These are phyloP conservation scores for Prototheca wickerhamii DNA, from an alignment of 163 green algal genomes.

Conservation along the genomic window DNA sequence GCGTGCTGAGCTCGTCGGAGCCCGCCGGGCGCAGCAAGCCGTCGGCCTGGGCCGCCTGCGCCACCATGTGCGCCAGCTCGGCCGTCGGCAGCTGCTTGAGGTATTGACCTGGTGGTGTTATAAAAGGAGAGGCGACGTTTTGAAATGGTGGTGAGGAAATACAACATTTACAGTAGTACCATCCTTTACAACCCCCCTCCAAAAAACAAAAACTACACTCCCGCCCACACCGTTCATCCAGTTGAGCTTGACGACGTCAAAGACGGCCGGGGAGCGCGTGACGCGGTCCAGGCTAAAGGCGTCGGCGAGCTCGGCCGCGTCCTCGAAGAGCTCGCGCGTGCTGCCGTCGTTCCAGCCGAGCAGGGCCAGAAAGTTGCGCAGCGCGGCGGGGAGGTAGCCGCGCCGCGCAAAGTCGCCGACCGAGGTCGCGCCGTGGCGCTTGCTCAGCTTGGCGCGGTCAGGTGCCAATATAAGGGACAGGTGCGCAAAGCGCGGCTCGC, in stretches of 20 bases:
- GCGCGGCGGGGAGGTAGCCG: slow-evolving; percentile 83
- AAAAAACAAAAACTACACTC: background rate
- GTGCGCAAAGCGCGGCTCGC: slow-evolving; percentile 80
- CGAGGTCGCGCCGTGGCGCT: slow-evolving; percentile 85
- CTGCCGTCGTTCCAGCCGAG: slow-evolving; percentile 99
- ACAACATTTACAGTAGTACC: too few species aligned
- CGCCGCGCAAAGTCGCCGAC: slow-evolving; percentile 83
- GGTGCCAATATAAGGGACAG: slow-evolving; percentile 95
- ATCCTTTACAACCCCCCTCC: too few species aligned
- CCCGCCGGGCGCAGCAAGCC: slow-evolving; percentile 44
- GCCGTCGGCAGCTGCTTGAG: slow-evolving; percentile 47
- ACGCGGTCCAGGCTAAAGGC: slow-evolving; percentile 88
- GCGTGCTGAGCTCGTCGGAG: slow-evolving; percentile 13
- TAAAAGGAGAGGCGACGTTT: background rate
- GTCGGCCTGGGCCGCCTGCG: slow-evolving; percentile 31
- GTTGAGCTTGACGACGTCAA: slow-evolving; percentile 92
- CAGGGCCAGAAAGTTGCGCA: slow-evolving; percentile 96
- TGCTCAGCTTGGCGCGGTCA: slow-evolving; percentile 95
- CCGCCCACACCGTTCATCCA: slow-evolving; percentile 93
- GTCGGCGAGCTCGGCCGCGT: slow-evolving; percentile 52
- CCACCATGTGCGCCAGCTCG: slow-evolving; percentile 48
- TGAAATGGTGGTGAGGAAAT: background rate
- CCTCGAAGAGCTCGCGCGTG: slow-evolving; percentile 65
- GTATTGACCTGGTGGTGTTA: slow-evolving; percentile 47
- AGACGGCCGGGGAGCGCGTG: slow-evolving; percentile 92